These are phyloP conservation scores for Aureobasidium sp. DNA, from an alignment of 2,329 filamentous ascomycete genomes.

Conservation along the genomic window DNA sequence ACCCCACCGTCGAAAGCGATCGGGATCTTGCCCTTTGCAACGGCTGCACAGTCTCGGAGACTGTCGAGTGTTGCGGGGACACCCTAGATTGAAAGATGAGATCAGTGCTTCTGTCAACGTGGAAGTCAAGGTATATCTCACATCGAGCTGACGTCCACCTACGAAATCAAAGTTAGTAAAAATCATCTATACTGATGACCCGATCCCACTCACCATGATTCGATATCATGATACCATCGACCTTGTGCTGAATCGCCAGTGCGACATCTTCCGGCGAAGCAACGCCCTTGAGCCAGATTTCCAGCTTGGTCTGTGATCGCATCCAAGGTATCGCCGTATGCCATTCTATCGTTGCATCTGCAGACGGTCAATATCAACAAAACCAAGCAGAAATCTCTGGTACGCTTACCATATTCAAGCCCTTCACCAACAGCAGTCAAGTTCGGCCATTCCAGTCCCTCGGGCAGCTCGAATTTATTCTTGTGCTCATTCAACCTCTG, in stretches of 20 bases:
- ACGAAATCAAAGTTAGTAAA: not conserved
- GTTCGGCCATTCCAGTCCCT: constrained; percentile 40
- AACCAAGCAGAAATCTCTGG: not conserved
- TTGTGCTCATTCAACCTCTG: constrained; percentile 45
- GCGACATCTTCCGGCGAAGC: constrained; percentile 35
- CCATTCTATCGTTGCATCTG: constrained; percentile 29
- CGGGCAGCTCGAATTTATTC: constrained; percentile 43
- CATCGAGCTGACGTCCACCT: constrained; percentile 48
- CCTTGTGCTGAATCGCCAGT: constrained; percentile 37
- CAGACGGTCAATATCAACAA: not conserved
- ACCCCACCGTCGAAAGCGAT: constrained; percentile 57
- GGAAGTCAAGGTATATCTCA: not conserved
- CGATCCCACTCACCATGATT: constrained; percentile 43
- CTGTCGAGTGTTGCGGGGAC: constrained; percentile 48
- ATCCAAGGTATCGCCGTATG: constrained; percentile 43
- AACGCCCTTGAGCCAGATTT: constrained; percentile 42
- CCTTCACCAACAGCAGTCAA: not conserved
- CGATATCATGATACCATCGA: constrained; percentile 43
- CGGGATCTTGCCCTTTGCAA: constrained; percentile 43
- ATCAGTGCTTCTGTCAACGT: not conserved
- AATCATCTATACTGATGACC: not conserved
- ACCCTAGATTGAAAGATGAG: constrained; percentile 21
- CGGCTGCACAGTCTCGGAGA: constrained; percentile 34
- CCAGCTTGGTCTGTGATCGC: constrained; percentile 40
- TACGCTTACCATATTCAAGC: not conserved